These are phyloP conservation scores for Gossypium trilobum DNA, from an alignment of 441 rosid species.

Conservation along the genomic window DNA sequence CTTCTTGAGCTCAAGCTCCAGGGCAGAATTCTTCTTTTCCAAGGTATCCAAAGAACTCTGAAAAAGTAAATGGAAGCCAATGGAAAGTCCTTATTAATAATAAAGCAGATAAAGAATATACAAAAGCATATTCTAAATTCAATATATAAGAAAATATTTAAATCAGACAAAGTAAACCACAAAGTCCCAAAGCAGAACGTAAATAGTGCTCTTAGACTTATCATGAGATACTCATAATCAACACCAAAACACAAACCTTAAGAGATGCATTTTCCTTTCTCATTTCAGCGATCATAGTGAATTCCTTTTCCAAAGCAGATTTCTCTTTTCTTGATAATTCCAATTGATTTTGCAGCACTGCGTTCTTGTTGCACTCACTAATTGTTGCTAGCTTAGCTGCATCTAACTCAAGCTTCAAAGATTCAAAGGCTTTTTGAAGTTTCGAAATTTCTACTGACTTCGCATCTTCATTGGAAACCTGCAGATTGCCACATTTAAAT, in stretches of 20 bases:
- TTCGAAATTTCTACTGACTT: constrained; percentile 65
- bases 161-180: not conserved
- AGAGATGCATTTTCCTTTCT: constrained; percentile 59
- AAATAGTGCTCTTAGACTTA: not conserved
- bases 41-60: constrained; percentile 61
- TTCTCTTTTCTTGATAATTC: constrained; percentile 67
- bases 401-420: constrained; percentile 78
- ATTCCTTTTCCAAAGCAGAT: constrained; percentile 65
- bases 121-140: not conserved
- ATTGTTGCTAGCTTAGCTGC: constrained; percentile 82
- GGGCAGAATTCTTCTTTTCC: constrained; percentile 57
- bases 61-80: not conserved
- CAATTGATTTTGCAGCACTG: constrained; percentile 71
- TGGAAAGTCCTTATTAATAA: not conserved
- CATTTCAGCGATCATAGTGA: constrained; percentile 50
- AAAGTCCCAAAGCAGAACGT: not conserved
- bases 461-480: constrained; percentile 79
- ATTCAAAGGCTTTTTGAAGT: constrained; percentile 62
- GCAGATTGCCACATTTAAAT: constrained; percentile 21
- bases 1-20: constrained; percentile 60
- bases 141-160: not conserved
- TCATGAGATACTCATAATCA: not conserved
- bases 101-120: not conserved
- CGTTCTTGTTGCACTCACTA: constrained; percentile 83
- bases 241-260: constrained; percentile 42